Evolutionary conservation across 108 stramenopile genomes (phyloP).

Genomic region (Schizochytrium sp.): DNA sequence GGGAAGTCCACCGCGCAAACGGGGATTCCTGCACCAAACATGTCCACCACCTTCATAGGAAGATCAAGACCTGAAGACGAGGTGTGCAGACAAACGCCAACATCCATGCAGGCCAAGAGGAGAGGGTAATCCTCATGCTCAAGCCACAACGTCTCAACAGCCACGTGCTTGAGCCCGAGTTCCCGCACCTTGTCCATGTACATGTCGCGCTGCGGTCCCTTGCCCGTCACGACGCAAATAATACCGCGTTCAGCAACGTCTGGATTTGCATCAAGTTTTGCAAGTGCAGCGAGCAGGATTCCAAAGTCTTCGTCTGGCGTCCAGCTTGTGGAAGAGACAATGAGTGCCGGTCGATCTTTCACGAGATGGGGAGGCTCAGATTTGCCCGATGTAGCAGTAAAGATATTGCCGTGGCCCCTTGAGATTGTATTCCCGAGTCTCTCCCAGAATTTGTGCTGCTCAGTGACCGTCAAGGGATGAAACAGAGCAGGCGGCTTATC

Average conservation of each 20-base stretch:
- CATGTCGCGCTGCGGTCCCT: conserved; percentile 75
- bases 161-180: conserved; percentile 30
- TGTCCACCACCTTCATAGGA: conserved; percentile 98
- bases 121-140: conserved; percentile 82
- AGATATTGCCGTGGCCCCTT: not conserved
- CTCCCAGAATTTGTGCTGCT: conserved; percentile 64
- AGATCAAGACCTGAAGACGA: conserved; percentile 91
- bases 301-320: conserved; percentile 97
- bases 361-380: not conserved
- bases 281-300: conserved; percentile 73
- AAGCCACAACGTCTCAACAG: conserved; percentile 80
- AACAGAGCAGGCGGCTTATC: conserved; percentile 82
- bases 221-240: conserved; percentile 89
- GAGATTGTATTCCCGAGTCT: not conserved
- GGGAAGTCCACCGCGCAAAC: conserved; percentile 79
- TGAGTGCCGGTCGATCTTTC: conserved; percentile 63
- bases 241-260: not conserved
- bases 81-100: conserved; percentile 88
- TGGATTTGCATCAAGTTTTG: conserved; percentile 47
- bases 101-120: conserved; percentile 51
- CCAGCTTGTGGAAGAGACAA: conserved; percentile 90
- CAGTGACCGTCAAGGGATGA: conserved; percentile 49
- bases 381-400: not conserved
- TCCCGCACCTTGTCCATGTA: conserved; percentile 58
- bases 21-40: conserved; percentile 88